Evolutionary conservation across 2,329 filamentous ascomycete species (phyloP), one percentile per base, ranked within the genome.

Genomic region (Gliomastix tumulicola): DNA sequence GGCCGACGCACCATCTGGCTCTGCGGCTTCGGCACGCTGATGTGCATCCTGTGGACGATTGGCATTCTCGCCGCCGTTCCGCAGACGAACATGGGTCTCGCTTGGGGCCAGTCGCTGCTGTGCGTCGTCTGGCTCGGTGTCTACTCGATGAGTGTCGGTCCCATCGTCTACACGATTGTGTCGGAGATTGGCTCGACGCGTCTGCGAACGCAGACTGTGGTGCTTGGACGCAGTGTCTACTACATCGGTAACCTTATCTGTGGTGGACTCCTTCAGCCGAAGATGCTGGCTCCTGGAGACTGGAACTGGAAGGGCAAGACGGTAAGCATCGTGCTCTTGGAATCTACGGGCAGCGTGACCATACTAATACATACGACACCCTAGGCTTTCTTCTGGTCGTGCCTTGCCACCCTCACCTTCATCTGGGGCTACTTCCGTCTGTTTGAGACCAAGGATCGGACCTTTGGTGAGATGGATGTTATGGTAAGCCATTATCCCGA

Each of bases 1-100:
- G 68, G 67, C 23, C 63, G 67, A 13, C 55, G 66, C 20, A 58
- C 51, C 3, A 62, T 69, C 41, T 68, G 61, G 51, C 45, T 69
- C 9, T 39, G 36, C 4, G 68, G 68, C 5, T 57, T 68, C 38
- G 44, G 49, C 2, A 46, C 30, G 18, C 42, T 71, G 16, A 49
- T 56, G 0, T 36, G 54, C 9, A 57, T 68, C 21, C 54, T 71
- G n/a, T 59, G 59, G 46, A 48, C 54, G 18, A 63, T 71, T 21
- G 68, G 66, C 9, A 55, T 67, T 33, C 50, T 69, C 3, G 58
- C 62, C 12, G 39, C 56, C 13, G 38, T 49, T n/a, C 53, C 59
- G 6, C 56, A 56, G n/a, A 57, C 63, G 37, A 55, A 49, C 3
- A 43, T 41, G 17, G 23, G 49, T 3, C 48, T 67, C 6, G 54